phyloP scores from a whole-genome alignment of 768 basidiomycete genomes.

The Lentinula guzmanii region DNA sequence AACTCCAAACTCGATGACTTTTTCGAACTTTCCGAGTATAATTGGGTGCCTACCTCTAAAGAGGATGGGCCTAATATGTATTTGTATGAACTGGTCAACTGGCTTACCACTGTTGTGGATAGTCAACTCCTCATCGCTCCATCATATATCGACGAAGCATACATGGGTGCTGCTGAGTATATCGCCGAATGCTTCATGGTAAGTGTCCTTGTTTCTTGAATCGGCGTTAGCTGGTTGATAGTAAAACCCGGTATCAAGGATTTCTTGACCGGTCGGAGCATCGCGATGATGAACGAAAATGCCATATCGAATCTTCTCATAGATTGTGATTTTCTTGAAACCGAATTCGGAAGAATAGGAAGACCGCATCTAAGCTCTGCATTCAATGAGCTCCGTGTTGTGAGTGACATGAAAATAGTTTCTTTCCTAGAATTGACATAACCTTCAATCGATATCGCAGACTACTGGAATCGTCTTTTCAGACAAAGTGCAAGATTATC shows the following conservation, averaged over 20 bases:
- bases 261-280: slow-evolving; percentile 71
- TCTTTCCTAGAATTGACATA: slow-evolving; percentile 2
- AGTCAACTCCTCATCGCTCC: slow-evolving; percentile 73
- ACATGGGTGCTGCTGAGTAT: slow-evolving; percentile 81
- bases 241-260: slow-evolving; percentile 39
- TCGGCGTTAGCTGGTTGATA: not conserved
- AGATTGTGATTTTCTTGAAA: slow-evolving; percentile 85
- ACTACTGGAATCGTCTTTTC: slow-evolving; percentile 68
- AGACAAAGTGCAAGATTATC: slow-evolving; percentile 73
- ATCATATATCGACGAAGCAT: slow-evolving; percentile 82
- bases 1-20: slow-evolving; percentile 91
- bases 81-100: slow-evolving; percentile 91
- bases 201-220: slow-evolving; percentile 15
- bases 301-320: slow-evolving; percentile 81
- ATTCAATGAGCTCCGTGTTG: slow-evolving; percentile 76
- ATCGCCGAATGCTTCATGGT: slow-evolving; percentile 90
- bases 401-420: slow-evolving; percentile 28
- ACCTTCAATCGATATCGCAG: slow-evolving; percentile 27
- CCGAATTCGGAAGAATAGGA: slow-evolving; percentile 75
- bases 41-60: slow-evolving; percentile 75
- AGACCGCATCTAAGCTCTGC: slow-evolving; percentile 62
- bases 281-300: slow-evolving; percentile 81
- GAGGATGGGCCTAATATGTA: slow-evolving; percentile 88
- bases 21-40: slow-evolving; percentile 92
- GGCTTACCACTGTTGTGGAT: slow-evolving; percentile 95